These are phyloP conservation scores for Populus nigra DNA, from an alignment of 345 rosid species.

Conservation along the genomic window DNA sequence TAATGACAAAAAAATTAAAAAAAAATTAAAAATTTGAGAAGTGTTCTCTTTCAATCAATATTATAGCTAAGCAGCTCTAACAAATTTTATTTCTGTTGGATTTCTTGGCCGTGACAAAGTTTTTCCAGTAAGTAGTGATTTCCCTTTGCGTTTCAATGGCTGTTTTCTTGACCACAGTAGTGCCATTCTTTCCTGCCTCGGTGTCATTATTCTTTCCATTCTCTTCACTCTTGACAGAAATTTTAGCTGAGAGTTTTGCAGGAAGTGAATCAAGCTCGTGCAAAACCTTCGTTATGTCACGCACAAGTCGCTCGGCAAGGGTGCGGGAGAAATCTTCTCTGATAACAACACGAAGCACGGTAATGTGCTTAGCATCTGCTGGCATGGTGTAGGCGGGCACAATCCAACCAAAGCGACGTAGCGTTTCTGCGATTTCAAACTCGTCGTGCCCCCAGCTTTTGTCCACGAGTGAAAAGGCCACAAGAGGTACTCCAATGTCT, in stretches of 20 bases:
- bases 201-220: slow-evolving; percentile 20
- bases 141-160: slow-evolving; percentile 64
- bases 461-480: slow-evolving; percentile 88
- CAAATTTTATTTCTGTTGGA: slow-evolving; percentile 58
- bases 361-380: slow-evolving; percentile 77
- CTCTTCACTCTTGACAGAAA: slow-evolving; percentile 14
- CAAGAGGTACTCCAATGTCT: slow-evolving; percentile 78
- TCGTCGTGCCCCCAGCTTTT: slow-evolving; percentile 53
- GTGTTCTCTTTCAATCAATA: background rate
- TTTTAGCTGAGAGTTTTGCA: slow-evolving; percentile 41
- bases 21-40: background rate
- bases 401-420: slow-evolving; percentile 92
- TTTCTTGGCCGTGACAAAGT: slow-evolving; percentile 53
- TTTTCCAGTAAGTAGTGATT: slow-evolving; percentile 66
- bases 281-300: slow-evolving; percentile 69
- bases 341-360: slow-evolving; percentile 84
- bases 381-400: slow-evolving; percentile 96
- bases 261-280: slow-evolving; percentile 72
- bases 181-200: slow-evolving; percentile 4
- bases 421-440: slow-evolving; percentile 71
- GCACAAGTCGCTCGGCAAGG: slow-evolving; percentile 80
- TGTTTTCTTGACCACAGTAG: slow-evolving; percentile 54
- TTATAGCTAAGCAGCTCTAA: slow-evolving; percentile 11
- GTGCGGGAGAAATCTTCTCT: slow-evolving; percentile 93
- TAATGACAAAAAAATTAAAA: background rate